Conservation (phyloP, 1,139 yeast genomes). For the Sugiyamaella novakii region DNA sequence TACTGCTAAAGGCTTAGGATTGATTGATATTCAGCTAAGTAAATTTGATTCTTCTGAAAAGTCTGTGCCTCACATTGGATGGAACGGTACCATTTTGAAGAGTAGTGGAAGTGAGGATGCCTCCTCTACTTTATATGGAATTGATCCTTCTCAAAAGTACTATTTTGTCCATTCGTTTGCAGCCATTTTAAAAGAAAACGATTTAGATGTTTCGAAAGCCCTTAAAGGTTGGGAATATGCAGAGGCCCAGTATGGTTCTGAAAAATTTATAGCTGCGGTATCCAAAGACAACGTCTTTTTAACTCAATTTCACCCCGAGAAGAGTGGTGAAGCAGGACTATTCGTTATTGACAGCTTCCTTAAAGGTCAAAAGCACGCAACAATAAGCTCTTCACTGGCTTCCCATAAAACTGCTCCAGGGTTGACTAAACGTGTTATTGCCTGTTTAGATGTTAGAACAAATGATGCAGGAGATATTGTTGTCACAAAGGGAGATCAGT, state of each 20-base stretch:
- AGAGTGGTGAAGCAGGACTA: conserved; percentile 88
- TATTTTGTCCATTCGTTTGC: conserved; percentile 96
- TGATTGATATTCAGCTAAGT: conserved; percentile 54
- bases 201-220: conserved; percentile 20
- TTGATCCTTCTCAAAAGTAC: conserved; percentile 68
- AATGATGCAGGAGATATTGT: conserved; percentile 94
- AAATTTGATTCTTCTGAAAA: conserved; percentile 67
- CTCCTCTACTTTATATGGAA: conserved; percentile 54
- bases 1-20: conserved; percentile 56
- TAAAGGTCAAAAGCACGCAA: conserved; percentile 44
- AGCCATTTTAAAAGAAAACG: conserved; percentile 53
- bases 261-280: conserved; percentile 82
- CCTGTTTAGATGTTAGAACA: conserved; percentile 94
- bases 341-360: conserved; percentile 72
- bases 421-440: conserved; percentile 84
- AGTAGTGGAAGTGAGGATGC: conserved; percentile 20
- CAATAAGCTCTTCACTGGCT: conserved; percentile 9
- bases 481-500: conserved; percentile 97
- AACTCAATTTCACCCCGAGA: conserved; percentile 97
- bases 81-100: conserved; percentile 60
- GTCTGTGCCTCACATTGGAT: conserved; percentile 94
- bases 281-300: conserved; percentile 79
- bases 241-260: conserved; percentile 71
- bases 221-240: conserved; percentile 77
- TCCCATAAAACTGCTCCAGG: conserved; percentile 46